A percentile compares a stretch with the other conserved stretches of the same genome.
Evolutionary conservation across 345 rosid species (phyloP).

Genomic region (Aurinia saxatilis): DNA sequence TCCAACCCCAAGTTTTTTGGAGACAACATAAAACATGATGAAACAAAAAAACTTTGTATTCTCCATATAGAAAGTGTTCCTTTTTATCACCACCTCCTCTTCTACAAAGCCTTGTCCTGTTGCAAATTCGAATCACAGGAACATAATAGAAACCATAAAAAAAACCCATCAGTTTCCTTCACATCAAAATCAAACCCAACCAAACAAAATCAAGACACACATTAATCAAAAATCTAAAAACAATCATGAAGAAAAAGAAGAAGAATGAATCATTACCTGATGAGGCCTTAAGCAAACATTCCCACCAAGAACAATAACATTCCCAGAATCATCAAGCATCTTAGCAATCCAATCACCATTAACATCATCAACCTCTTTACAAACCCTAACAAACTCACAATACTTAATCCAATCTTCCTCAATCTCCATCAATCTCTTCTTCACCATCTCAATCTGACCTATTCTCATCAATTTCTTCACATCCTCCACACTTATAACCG

Average conservation of each 20-base stretch:
- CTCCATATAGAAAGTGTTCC: slow-evolving; percentile 28
- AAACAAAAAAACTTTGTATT: slow-evolving; percentile 6
- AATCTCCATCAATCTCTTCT: slow-evolving; percentile 47
- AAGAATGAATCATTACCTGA: slow-evolving; percentile 36
- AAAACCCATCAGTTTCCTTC: slow-evolving; percentile 51
- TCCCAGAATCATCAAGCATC: slow-evolving; percentile 73
- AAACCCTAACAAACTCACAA: slow-evolving; percentile 50
- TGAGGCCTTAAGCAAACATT: slow-evolving; percentile 64
- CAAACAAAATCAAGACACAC: slow-evolving; percentile 3
- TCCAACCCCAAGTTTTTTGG: slow-evolving; percentile 10
- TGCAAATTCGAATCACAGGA: slow-evolving; percentile 32
- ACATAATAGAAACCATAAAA: slow-evolving; percentile 36
- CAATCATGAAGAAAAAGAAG: no score
- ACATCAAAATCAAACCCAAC: not conserved
- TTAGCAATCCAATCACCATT: slow-evolving; percentile 47
- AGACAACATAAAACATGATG: not conserved
- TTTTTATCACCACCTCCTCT: slow-evolving; percentile 30
- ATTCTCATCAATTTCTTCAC: slow-evolving; percentile 68
- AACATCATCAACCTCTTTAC: slow-evolving; percentile 50
- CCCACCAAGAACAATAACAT: slow-evolving; percentile 62
- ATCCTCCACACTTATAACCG: slow-evolving; percentile 34
- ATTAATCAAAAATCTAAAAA: no score
- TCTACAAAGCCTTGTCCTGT: slow-evolving; percentile 55
- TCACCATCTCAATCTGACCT: slow-evolving; percentile 63
- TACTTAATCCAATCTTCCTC: slow-evolving; percentile 47